Conservation (phyloP, 768 basidiomycete genomes). For the Pisolithus microcarpus region DNA sequence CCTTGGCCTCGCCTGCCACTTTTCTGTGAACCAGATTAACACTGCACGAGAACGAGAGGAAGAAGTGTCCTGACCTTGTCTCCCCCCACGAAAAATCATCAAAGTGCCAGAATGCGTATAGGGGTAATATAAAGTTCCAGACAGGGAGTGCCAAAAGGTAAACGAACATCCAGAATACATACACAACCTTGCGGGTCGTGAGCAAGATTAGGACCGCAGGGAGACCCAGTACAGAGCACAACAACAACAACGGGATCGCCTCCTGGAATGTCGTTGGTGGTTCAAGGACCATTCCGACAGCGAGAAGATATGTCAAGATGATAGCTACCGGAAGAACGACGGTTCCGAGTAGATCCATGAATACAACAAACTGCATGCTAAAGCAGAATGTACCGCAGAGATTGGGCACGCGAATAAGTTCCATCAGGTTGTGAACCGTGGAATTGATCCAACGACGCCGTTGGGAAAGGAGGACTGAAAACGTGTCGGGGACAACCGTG, state of each 20-base stretch:
- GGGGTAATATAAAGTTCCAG: constrained; percentile 91
- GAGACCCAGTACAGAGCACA: constrained; percentile 86
- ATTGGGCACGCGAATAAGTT: constrained; percentile 92
- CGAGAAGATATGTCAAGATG: constrained; percentile 78
- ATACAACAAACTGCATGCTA: constrained; percentile 99
- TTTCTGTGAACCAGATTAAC: constrained; percentile 48
- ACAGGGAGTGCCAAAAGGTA: constrained; percentile 89
- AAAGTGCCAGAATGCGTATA: constrained; percentile 99
- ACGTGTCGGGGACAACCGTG: constrained; percentile 95
- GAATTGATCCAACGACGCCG: constrained; percentile 99
- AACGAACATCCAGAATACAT: constrained; percentile 97
- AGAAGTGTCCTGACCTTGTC: constrained; percentile 60
- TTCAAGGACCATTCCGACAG: constrained; percentile 68
- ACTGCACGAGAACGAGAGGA: not conserved
- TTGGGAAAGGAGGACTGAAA: constrained; percentile 87
- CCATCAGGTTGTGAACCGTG: constrained; percentile 99
- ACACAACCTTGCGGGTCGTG: constrained; percentile 90
- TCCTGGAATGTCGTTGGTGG: constrained; percentile 85
- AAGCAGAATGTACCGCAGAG: constrained; percentile 99
- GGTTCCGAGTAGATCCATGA: constrained; percentile 92
- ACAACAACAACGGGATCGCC: constrained; percentile 88
- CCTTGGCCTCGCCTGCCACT: constrained; percentile 87
- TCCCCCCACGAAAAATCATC: constrained; percentile 99
- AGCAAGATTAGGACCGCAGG: constrained; percentile 89
- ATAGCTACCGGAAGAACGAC: constrained; percentile 94